These are phyloP conservation scores for Rhodomyrtus psidioides DNA, from an alignment of 441 rosid genomes.

Conservation along the genomic window DNA sequence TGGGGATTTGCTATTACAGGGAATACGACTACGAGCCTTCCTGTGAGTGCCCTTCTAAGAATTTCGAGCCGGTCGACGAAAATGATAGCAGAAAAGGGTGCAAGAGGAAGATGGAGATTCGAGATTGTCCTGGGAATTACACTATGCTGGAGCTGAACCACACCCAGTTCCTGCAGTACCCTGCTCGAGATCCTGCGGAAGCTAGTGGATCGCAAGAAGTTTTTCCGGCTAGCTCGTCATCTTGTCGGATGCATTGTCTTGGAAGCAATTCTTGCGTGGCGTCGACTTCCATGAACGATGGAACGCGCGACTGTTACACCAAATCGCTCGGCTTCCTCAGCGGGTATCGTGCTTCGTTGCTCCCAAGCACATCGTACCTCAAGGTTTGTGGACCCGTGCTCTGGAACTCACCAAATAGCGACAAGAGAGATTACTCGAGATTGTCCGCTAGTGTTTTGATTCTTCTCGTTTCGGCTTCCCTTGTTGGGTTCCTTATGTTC, in stretches of 20 bases:
- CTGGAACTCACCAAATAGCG: neutral
- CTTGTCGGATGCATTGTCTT: neutral
- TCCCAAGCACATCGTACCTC: neutral
- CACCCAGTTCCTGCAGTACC: neutral
- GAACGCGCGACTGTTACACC: neutral
- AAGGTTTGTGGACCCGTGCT: neutral
- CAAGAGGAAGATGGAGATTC: conserved; percentile 4
- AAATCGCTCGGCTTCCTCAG: neutral
- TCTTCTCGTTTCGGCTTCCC: neutral
- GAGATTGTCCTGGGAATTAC: conserved; percentile 3
- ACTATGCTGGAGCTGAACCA: conserved; percentile 4
- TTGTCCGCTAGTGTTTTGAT: neutral
- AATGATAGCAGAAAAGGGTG: conserved; percentile 3
- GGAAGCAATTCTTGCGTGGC: neutral
- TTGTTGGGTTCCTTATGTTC: neutral
- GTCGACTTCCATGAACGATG: neutral
- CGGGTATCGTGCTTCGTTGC: neutral
- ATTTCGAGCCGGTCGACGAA: neutral
- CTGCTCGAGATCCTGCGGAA: neutral
- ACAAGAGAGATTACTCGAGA: neutral
- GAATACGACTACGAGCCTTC: neutral
- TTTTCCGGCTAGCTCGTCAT: neutral
- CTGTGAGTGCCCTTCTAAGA: conserved; percentile 6
- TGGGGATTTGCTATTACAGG: conserved; percentile 6
- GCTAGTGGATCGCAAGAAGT: neutral